Evolutionary conservation across 2,329 filamentous ascomycete species (phyloP).

Genomic region (Zopfia rhizophila): DNA sequence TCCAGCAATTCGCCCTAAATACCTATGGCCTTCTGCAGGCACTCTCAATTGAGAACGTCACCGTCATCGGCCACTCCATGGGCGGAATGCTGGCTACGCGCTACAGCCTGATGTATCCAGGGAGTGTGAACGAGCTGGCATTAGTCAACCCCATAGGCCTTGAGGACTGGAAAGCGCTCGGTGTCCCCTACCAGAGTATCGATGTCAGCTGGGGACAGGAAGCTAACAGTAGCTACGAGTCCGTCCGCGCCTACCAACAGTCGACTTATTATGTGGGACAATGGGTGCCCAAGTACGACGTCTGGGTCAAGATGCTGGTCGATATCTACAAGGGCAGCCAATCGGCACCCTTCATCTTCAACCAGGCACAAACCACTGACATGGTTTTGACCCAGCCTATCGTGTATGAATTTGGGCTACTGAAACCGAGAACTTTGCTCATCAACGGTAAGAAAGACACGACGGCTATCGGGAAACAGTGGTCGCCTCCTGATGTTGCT

Average conservation of each 20-base stretch:
- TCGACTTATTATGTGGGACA: slow-evolving; percentile 44
- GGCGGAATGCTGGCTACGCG: slow-evolving; percentile 66
- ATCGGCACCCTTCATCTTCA: slow-evolving; percentile 56
- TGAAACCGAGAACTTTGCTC: slow-evolving; percentile 60
- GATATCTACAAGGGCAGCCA: slow-evolving; percentile 61
- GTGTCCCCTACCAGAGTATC: slow-evolving; percentile 36
- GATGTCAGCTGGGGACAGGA: slow-evolving; percentile 31
- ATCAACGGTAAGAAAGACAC: slow-evolving; percentile 64
- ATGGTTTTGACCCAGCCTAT: slow-evolving; percentile 66
- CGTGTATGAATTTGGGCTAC: slow-evolving; percentile 60
- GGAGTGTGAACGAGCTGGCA: slow-evolving; percentile 56
- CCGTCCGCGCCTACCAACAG: slow-evolving; percentile 40
- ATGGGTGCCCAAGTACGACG: slow-evolving; percentile 63
- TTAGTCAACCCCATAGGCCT: slow-evolving; percentile 64
- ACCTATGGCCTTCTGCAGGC: slow-evolving; percentile 60
- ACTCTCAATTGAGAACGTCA: slow-evolving; percentile 57
- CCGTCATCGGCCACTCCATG: slow-evolving; percentile 65
- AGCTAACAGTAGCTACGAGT: slow-evolving; percentile 33
- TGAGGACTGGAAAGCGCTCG: slow-evolving; percentile 61
- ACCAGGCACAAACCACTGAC: slow-evolving; percentile 64
- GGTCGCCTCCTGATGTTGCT: slow-evolving; percentile 48
- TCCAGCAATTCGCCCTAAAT: slow-evolving; percentile 64
- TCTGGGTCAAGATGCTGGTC: slow-evolving; percentile 66
- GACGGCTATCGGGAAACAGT: slow-evolving; percentile 66
- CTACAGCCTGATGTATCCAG: slow-evolving; percentile 63